A percentile compares a stretch with the other conserved stretches of the same genome.
These are phyloP conservation scores for Penicillium aurantiogriseum DNA, from an alignment of 2,329 filamentous ascomycete species.

Conservation along the genomic window DNA sequence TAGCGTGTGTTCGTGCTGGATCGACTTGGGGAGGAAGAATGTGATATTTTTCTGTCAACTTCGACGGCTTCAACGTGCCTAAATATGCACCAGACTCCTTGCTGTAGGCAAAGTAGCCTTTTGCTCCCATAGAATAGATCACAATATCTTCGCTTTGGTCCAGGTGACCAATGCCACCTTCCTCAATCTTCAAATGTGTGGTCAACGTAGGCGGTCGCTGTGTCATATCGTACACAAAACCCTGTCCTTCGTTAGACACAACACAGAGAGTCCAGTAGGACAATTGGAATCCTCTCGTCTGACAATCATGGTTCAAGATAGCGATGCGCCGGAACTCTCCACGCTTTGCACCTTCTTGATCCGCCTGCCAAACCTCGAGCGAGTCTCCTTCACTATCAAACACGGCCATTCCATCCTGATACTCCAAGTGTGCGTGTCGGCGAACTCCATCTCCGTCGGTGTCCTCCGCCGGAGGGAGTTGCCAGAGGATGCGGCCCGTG, in stretches of 20 bases:
- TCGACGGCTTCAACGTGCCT: slow-evolving; percentile 40
- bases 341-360: slow-evolving; percentile 32
- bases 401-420: slow-evolving; percentile 47
- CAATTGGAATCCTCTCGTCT: slow-evolving; percentile 49
- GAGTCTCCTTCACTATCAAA: slow-evolving; percentile 48
- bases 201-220: slow-evolving; percentile 34
- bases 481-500: slow-evolving; percentile 42
- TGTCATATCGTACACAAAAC: slow-evolving; percentile 48
- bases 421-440: slow-evolving; percentile 49
- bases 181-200: slow-evolving; percentile 40
- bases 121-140: slow-evolving; percentile 45
- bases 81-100: slow-evolving; percentile 42
- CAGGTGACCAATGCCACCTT: slow-evolving; percentile 46
- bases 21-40: slow-evolving; percentile 30
- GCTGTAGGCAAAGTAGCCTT: slow-evolving; percentile 45
- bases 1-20: slow-evolving; percentile 20
- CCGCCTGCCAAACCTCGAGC: slow-evolving; percentile 48
- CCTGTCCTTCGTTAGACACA: slow-evolving; percentile 45
- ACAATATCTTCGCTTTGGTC: slow-evolving; percentile 45
- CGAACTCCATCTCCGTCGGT: slow-evolving; percentile 35
- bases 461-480: slow-evolving; percentile 30
- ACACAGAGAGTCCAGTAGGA: slow-evolving; percentile 47
- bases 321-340: slow-evolving; percentile 44
- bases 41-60: slow-evolving; percentile 35
- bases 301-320: slow-evolving; percentile 43